A percentile compares a stretch with the other conserved stretches of the same genome.
Evolutionary conservation across 805 yeast species (phyloP).

Genomic region (Kodamaea hsintzibuensis): DNA sequence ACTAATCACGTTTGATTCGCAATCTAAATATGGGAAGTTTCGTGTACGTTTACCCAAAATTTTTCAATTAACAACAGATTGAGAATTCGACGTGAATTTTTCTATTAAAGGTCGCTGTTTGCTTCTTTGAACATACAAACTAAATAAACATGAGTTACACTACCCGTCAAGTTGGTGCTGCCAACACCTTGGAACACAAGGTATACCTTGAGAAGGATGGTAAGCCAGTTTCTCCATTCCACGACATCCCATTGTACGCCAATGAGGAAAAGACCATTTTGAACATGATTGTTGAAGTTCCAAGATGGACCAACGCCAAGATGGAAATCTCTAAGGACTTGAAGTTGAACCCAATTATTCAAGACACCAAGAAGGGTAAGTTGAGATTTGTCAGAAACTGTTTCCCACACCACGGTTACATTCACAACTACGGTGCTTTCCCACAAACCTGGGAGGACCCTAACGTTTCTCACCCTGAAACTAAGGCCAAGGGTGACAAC

Average conservation of each 20-base stretch:
- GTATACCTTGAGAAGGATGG: slow-evolving; percentile 92
- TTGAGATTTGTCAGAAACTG: slow-evolving; percentile 94
- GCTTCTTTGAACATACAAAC: too few relatives aligned
- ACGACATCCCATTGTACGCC: slow-evolving; percentile 74
- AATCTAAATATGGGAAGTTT: neutral
- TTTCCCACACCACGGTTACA: slow-evolving; percentile 98
- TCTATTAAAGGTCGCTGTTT: neutral
- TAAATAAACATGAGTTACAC: slow-evolving; percentile 62
- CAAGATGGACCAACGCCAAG: slow-evolving; percentile 98
- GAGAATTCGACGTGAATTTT: neutral
- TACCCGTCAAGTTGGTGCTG: slow-evolving; percentile 92
- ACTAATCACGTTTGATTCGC: slow-evolving; percentile 8
- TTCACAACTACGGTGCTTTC: slow-evolving; percentile 97
- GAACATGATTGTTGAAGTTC: slow-evolving; percentile 90
- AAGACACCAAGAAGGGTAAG: slow-evolving; percentile 97
- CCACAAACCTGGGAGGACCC: slow-evolving; percentile 91
- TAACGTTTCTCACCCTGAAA: slow-evolving; percentile 60
- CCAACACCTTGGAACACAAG: slow-evolving; percentile 91
- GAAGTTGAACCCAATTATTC: slow-evolving; percentile 88
- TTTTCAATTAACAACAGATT: neutral
- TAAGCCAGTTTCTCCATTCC: slow-evolving; percentile 93
- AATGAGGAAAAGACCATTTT: slow-evolving; percentile 83
- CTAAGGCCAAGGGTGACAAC: slow-evolving; percentile 53
- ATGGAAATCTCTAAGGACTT: slow-evolving; percentile 88
- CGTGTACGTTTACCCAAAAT: neutral